These are phyloP conservation scores for Paraphaeosphaeria minitans DNA, from an alignment of 2,329 filamentous ascomycete genomes.

Conservation along the genomic window DNA sequence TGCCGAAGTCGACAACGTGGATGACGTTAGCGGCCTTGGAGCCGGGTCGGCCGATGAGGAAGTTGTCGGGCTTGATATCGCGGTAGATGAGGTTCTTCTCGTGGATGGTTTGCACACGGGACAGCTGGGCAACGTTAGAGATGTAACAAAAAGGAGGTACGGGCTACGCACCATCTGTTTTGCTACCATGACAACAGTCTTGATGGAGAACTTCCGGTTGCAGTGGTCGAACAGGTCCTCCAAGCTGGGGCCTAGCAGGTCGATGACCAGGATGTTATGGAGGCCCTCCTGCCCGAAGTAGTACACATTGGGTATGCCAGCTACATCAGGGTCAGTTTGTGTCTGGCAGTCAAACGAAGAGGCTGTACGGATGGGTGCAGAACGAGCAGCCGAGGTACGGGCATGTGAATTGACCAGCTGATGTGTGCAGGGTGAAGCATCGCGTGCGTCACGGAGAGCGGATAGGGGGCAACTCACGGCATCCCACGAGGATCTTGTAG, in stretches of 20 bases:
- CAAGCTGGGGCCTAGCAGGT: conserved; percentile 90
- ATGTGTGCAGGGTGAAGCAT: neutral
- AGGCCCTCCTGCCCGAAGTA: conserved; percentile 98
- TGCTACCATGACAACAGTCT: conserved; percentile 98
- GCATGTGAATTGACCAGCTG: neutral
- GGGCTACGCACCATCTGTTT: conserved; percentile 87
- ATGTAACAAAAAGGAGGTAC: neutral
- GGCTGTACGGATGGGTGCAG: neutral
- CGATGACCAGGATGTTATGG: conserved; percentile 98
- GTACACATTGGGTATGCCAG: conserved; percentile 98
- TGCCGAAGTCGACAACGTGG: conserved; percentile 97
- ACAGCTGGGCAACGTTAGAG: conserved; percentile 63
- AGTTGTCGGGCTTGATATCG: conserved; percentile 99
- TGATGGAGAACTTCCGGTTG: conserved; percentile 91
- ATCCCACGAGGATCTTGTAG: conserved; percentile 99
- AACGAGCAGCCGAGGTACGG: neutral
- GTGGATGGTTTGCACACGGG: conserved; percentile 90
- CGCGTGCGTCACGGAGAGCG: conserved; percentile 15
- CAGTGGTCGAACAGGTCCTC: conserved; percentile 98
- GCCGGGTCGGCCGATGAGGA: conserved; percentile 89
- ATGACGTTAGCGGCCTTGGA: conserved; percentile 98
- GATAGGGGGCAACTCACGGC: conserved; percentile 72
- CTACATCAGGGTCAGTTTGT: conserved; percentile 58
- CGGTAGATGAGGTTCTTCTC: conserved; percentile 99
- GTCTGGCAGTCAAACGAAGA: neutral